A percentile compares a stretch with the other conserved stretches of the same genome.
phyloP scores from a whole-genome alignment of 2,329 filamentous ascomycete species.

The Epichloe hybrida region DNA sequence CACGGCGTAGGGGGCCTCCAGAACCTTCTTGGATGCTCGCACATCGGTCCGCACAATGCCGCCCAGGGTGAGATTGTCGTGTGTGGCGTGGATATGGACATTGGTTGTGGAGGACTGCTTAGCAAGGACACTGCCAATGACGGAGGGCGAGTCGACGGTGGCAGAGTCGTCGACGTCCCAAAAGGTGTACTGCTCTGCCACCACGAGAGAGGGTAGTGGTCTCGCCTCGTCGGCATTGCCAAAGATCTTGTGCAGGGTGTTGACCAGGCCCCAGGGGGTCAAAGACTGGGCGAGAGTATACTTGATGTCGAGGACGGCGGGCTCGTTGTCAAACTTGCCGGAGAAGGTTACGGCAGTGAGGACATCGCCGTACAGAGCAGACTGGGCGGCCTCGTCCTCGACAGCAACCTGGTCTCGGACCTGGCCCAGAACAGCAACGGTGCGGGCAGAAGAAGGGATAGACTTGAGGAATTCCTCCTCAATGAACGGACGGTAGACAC shows the following conservation, averaged over 20 bases:
- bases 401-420: slow-evolving; percentile 62
- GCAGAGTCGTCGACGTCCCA: slow-evolving; percentile 76
- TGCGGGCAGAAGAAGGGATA: slow-evolving; percentile 62
- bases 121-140: slow-evolving; percentile 47
- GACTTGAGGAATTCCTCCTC: slow-evolving; percentile 84
- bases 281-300: slow-evolving; percentile 57
- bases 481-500: slow-evolving; percentile 87
- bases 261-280: slow-evolving; percentile 40
- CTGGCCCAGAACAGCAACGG: slow-evolving; percentile 78
- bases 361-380: slow-evolving; percentile 84
- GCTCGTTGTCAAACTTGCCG: slow-evolving; percentile 47
- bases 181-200: slow-evolving; percentile 77
- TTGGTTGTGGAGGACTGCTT: slow-evolving; percentile 57
- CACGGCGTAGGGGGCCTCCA: slow-evolving; percentile 73
- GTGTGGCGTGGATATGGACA: slow-evolving; percentile 47
- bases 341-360: slow-evolving; percentile 74
- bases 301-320: slow-evolving; percentile 69
- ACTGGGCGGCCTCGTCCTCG: slow-evolving; percentile 62
- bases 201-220: slow-evolving; percentile 29
- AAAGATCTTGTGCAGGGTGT: slow-evolving; percentile 35
- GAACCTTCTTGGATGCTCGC: slow-evolving; percentile 64
- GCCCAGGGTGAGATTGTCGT: slow-evolving; percentile 55
- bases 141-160: slow-evolving; percentile 49
- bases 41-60: slow-evolving; percentile 77
- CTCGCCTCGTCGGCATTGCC: slow-evolving; percentile 40